These are phyloP conservation scores for Corylus americana DNA, from an alignment of 306 rosid genomes.

Conservation along the genomic window DNA sequence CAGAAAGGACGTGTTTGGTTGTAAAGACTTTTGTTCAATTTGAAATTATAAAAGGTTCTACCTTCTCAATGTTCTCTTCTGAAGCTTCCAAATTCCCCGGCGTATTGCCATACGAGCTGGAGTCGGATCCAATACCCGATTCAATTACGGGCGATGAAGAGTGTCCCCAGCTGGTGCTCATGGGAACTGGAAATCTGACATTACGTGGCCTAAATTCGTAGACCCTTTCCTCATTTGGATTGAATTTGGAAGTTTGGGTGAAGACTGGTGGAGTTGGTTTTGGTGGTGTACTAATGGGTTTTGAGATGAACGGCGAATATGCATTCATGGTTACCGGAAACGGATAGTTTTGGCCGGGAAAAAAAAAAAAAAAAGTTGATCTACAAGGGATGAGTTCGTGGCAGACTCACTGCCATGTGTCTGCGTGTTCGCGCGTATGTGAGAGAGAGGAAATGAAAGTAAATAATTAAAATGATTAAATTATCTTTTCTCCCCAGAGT, in stretches of 20 bases:
- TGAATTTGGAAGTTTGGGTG: conserved; percentile 20
- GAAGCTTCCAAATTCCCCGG: conserved; percentile 26
- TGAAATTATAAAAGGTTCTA: not conserved
- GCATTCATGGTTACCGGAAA: conserved; percentile 38
- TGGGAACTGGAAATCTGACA: conserved; percentile 27
- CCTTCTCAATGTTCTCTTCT: conserved; percentile 75
- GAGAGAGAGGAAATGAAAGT: too few species aligned
- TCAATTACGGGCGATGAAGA: conserved; percentile 32
- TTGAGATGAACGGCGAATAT: conserved; percentile 35
- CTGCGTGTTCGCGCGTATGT: not conserved
- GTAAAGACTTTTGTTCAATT: not conserved
- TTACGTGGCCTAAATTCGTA: conserved; percentile 21
- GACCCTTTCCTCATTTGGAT: conserved; percentile 29
- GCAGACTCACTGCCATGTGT: not conserved
- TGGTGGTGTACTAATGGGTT: conserved; percentile 27
- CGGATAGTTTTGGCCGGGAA: not conserved
- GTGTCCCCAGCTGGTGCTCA: conserved; percentile 36
- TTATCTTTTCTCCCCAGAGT: too few species aligned
- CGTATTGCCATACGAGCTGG: conserved; percentile 20
- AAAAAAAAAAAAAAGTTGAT: too few species aligned
- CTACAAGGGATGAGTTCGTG: not conserved
- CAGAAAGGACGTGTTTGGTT: not conserved
- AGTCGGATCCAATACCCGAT: conserved; percentile 34
- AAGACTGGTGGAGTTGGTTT: conserved; percentile 9
- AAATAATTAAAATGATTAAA: too few species aligned